These are phyloP conservation scores for Ceraceosorus bombacis DNA, from an alignment of 1,284 basidiomycete genomes.

Conservation along the genomic window DNA sequence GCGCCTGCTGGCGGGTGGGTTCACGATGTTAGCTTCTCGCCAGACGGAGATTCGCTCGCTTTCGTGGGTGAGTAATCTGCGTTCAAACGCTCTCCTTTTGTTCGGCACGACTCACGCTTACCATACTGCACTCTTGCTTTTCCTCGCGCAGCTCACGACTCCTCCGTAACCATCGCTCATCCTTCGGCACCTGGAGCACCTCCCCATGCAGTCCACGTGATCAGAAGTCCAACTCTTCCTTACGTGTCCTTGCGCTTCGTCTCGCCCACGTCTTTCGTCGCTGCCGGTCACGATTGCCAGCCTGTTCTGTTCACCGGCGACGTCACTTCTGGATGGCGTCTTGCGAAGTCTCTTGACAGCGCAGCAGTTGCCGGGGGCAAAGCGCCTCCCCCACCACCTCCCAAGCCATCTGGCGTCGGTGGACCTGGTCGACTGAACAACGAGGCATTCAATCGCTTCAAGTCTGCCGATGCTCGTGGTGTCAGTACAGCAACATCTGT, in stretches of 20 bases:
- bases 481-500: constrained; percentile 45
- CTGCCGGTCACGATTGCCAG: constrained; percentile 96
- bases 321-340: constrained; percentile 30
- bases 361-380: constrained; percentile 31
- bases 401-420: constrained; percentile 55
- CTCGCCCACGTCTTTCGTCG: constrained; percentile 61
- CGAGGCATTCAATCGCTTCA: constrained; percentile 91
- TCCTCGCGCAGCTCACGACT: constrained; percentile 31
- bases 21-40: constrained; percentile 89
- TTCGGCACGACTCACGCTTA: background rate
- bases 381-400: constrained; percentile 42
- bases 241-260: constrained; percentile 60
- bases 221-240: constrained; percentile 42
- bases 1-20: constrained; percentile 93
- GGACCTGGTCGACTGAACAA: constrained; percentile 78
- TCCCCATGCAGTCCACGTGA: constrained; percentile 38
- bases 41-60: constrained; percentile 81
- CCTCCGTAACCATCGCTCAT: constrained; percentile 42
- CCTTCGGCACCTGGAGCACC: constrained; percentile 37
- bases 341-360: constrained; percentile 39
- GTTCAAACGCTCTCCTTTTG: background rate
- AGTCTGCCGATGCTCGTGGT: constrained; percentile 82
- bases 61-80: constrained; percentile 62
- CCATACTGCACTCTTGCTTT: background rate
- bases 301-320: constrained; percentile 58